Percentiles rank a stretch among this genome's conserved stretches.
phyloP scores from a whole-genome alignment of 164 flowering plant genomes.

The Nelumbo lutea region DNA sequence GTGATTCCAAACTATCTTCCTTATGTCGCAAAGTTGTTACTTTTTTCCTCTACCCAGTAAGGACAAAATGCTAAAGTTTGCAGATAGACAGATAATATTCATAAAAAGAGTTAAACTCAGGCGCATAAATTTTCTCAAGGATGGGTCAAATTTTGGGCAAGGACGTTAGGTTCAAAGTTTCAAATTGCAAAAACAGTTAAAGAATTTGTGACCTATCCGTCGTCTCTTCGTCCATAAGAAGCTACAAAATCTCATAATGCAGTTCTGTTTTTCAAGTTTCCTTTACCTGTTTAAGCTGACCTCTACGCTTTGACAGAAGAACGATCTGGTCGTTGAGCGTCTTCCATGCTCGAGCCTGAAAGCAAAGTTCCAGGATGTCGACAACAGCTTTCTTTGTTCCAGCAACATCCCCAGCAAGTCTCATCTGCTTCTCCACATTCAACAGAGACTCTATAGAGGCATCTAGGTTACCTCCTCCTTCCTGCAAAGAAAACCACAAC shows the following conservation, averaged over 20 bases:
- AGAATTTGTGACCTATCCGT: no score
- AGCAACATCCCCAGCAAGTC: slow-evolving; percentile 1
- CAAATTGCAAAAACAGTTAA: no score
- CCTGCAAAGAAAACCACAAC: neutral
- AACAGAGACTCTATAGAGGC: slow-evolving; percentile 1
- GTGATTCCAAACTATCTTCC: no score
- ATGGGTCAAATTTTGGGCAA: no score
- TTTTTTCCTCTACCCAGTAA: no score
- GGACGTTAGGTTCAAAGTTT: no score
- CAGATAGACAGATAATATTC: no score
- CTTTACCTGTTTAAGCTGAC: slow-evolving; percentile 2
- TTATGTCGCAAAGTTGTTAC: no score
- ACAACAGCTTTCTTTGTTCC: slow-evolving; percentile 1
- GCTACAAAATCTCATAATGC: neutral
- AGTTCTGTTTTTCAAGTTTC: neutral
- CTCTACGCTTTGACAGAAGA: slow-evolving; percentile 5
- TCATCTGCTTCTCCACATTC: slow-evolving; percentile 6
- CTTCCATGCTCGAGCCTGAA: slow-evolving; percentile 6
- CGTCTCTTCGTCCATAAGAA: neutral
- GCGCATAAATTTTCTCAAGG: no score
- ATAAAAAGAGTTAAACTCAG: no score
- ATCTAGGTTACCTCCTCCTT: slow-evolving; percentile 3
- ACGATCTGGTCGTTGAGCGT: slow-evolving; percentile 3
- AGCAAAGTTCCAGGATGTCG: slow-evolving; percentile 1
- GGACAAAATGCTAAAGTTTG: no score